Percentiles rank a stretch among this genome's conserved stretches.
Conservation (phyloP, 1,284 basidiomycete species). For the Somion occarium region DNA sequence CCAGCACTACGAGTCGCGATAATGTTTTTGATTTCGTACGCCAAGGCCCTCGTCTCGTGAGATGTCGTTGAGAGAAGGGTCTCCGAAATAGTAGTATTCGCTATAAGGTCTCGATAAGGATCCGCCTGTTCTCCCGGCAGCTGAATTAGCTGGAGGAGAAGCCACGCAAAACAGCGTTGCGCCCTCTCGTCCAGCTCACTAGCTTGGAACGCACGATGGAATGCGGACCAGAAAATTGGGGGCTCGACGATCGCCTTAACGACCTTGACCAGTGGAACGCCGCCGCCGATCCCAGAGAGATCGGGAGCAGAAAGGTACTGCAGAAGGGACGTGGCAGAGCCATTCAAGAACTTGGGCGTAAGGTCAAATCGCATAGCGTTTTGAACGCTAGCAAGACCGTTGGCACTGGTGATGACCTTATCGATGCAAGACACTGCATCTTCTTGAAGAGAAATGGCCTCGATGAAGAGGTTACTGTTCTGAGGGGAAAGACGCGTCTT, state of each 20-base stretch:
- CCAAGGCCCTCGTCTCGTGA: slow-evolving; percentile 29
- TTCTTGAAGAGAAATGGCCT: slow-evolving; percentile 39
- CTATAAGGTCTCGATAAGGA: slow-evolving; percentile 35
- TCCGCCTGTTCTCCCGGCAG: slow-evolving; percentile 32
- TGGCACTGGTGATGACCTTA: slow-evolving; percentile 34
- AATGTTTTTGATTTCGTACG: slow-evolving; percentile 40
- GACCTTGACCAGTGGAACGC: slow-evolving; percentile 36
- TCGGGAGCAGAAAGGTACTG: slow-evolving; percentile 36
- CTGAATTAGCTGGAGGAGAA: slow-evolving; percentile 44
- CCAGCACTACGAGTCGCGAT: slow-evolving; percentile 26
- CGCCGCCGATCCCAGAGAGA: slow-evolving; percentile 34
- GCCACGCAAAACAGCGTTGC: slow-evolving; percentile 41
- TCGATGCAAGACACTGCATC: slow-evolving; percentile 37
- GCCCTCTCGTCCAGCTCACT: slow-evolving; percentile 32
- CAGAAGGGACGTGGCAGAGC: slow-evolving; percentile 33
- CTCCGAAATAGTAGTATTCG: slow-evolving; percentile 28
- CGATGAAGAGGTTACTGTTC: slow-evolving; percentile 33
- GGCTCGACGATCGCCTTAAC: slow-evolving; percentile 44
- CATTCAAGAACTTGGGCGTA: slow-evolving; percentile 40
- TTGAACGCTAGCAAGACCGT: slow-evolving; percentile 39
- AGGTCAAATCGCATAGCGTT: slow-evolving; percentile 40
- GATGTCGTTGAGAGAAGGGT: slow-evolving; percentile 33
- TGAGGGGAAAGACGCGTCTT: neutral
- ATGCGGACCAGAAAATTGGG: slow-evolving; percentile 48
- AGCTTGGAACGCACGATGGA: slow-evolving; percentile 35